phyloP scores from a whole-genome alignment of 768 basidiomycete genomes.

The Serendipita sp. region DNA sequence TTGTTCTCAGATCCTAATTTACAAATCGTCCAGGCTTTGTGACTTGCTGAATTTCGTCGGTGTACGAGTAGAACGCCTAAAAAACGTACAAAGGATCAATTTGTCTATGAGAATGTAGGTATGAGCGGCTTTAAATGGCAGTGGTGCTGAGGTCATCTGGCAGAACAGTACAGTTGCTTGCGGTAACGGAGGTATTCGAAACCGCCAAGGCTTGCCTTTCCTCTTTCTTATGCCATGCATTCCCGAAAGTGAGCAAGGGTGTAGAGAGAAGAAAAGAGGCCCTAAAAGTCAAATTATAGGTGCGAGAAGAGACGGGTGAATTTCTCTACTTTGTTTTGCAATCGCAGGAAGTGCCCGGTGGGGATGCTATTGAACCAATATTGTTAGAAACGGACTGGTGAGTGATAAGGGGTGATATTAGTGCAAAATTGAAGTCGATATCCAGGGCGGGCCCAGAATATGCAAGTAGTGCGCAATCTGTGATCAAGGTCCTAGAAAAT shows the following conservation, averaged over 20 bases:
- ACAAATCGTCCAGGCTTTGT: conserved; percentile 27
- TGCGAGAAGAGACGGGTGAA: conserved; percentile 69
- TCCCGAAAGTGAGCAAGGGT: conserved; percentile 44
- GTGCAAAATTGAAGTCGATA: background rate
- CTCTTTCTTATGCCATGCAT: conserved; percentile 58
- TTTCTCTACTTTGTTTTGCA: conserved; percentile 65
- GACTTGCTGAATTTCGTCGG: conserved; percentile 38
- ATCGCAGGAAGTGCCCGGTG: conserved; percentile 47
- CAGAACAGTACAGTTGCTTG: conserved; percentile 53
- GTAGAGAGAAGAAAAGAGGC: background rate
- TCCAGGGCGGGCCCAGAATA: background rate
- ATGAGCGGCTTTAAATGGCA: background rate
- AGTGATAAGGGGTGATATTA: background rate
- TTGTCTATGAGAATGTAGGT: conserved; percentile 74
- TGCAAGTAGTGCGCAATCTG: background rate
- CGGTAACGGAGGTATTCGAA: conserved; percentile 31
- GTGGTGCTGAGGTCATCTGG: conserved; percentile 7
- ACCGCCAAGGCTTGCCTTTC: conserved; percentile 27
- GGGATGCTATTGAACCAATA: conserved; percentile 48
- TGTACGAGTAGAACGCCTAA: conserved; percentile 49
- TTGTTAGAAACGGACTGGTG: conserved; percentile 75
- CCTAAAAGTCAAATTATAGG: conserved; percentile 24
- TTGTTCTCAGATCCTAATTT: no score
- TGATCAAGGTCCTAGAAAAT: no score
- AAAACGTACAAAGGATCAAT: conserved; percentile 66